A percentile compares a stretch with the other conserved stretches of the same genome.
phyloP scores from a whole-genome alignment of 768 basidiomycete genomes.

The Sporobolomyces pararoseus region DNA sequence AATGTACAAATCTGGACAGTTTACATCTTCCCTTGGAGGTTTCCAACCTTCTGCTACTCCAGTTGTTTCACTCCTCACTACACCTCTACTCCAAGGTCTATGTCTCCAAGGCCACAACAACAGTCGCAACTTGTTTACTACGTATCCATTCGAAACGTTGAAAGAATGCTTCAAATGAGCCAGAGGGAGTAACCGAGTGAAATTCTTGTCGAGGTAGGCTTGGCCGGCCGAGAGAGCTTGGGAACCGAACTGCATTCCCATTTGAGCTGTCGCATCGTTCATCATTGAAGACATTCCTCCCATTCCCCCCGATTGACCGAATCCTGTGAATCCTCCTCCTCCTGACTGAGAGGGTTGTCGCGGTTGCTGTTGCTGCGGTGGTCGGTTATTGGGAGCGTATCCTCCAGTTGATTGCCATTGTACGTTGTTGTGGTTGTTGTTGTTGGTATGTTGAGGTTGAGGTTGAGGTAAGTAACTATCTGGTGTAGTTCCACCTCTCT shows the following conservation, averaged over 20 bases:
- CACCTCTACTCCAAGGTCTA: slow-evolving; percentile 73
- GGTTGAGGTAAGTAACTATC: slow-evolving; percentile 27
- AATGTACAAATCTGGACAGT: slow-evolving; percentile 94
- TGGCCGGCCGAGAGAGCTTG: slow-evolving; percentile 89
- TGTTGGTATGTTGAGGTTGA: too few species aligned
- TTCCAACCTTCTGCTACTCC: slow-evolving; percentile 68
- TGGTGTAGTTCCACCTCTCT: slow-evolving; percentile 12
- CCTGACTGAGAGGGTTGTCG: background rate
- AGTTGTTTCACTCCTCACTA: slow-evolving; percentile 61
- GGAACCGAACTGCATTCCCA: slow-evolving; percentile 91
- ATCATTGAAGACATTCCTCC: slow-evolving; percentile 67
- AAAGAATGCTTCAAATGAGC: slow-evolving; percentile 81
- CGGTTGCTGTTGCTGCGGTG: too few species aligned
- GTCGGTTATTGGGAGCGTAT: too few species aligned
- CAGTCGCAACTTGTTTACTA: slow-evolving; percentile 78
- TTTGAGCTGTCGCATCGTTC: slow-evolving; percentile 87
- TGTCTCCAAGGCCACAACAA: slow-evolving; percentile 96
- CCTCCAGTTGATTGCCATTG: too few species aligned
- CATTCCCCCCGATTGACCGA: slow-evolving; percentile 44
- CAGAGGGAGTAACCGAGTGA: slow-evolving; percentile 63
- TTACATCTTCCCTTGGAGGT: slow-evolving; percentile 87
- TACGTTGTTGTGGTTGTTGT: too few species aligned
- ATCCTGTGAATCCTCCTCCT: background rate
- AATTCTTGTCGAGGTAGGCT: slow-evolving; percentile 92
- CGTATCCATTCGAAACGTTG: slow-evolving; percentile 94